A percentile compares a stretch with the other conserved stretches of the same genome.
Evolutionary conservation across 176 grass and related monocot species (phyloP).

Genomic region (Panicum miliaceum): DNA sequence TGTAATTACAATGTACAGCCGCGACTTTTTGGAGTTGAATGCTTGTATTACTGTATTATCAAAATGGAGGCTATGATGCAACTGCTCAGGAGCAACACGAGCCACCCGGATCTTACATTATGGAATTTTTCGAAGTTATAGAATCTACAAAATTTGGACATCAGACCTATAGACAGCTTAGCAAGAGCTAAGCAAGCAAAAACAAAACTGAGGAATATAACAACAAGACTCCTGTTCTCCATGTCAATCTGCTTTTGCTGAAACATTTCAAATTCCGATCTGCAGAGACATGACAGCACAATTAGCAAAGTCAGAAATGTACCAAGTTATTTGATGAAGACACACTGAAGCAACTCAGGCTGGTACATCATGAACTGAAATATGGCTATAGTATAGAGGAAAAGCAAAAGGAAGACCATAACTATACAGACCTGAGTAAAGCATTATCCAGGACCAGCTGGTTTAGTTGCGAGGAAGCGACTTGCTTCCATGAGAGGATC

Average conservation of each 20-base stretch:
- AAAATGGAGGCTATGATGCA: slow-evolving; percentile 79
- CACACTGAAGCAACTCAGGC: neutral
- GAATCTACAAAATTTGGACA: slow-evolving; percentile 73
- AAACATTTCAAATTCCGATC: slow-evolving; percentile 72
- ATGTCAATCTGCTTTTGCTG: slow-evolving; percentile 70
- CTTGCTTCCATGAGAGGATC: slow-evolving; percentile 69
- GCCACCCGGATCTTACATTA: slow-evolving; percentile 72
- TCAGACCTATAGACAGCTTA: slow-evolving; percentile 63
- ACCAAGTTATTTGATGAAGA: neutral
- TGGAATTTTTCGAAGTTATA: slow-evolving; percentile 62
- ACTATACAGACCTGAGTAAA: slow-evolving; percentile 61
- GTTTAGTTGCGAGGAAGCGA: slow-evolving; percentile 78
- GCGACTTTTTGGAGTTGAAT: slow-evolving; percentile 22
- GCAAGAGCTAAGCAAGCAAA: slow-evolving; percentile 74
- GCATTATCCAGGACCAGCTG: slow-evolving; percentile 61
- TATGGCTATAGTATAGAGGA: neutral
- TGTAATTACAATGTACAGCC: slow-evolving; percentile 28
- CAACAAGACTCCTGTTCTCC: slow-evolving; percentile 80
- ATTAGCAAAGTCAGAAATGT: slow-evolving; percentile 25
- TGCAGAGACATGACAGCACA: slow-evolving; percentile 46
- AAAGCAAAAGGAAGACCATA: neutral
- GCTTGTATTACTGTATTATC: slow-evolving; percentile 68
- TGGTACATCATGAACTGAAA: neutral
- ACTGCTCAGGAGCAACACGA: slow-evolving; percentile 84
- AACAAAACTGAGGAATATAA: slow-evolving; percentile 86